Evolutionary conservation across 345 rosid species (phyloP).

Genomic region (Dipteronia dyeriana): DNA sequence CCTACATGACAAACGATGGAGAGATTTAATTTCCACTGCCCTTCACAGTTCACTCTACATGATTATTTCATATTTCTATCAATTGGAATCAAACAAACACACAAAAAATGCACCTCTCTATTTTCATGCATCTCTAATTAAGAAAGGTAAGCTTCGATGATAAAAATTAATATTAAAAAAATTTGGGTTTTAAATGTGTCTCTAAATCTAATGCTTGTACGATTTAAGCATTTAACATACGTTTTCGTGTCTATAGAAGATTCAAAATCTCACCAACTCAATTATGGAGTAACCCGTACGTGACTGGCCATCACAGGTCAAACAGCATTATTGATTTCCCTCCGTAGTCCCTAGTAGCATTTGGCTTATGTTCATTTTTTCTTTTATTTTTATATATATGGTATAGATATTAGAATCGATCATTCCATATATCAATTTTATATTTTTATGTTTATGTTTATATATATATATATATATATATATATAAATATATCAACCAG

Average conservation of each 20-base stretch:
- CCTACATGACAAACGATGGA: slow-evolving; percentile 1
- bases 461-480: background rate
- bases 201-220: too few relatives aligned
- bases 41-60: background rate
- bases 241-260: background rate
- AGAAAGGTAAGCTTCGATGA: too few relatives aligned
- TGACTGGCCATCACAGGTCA: background rate
- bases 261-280: background rate
- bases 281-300: background rate
- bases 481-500: background rate
- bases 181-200: too few relatives aligned
- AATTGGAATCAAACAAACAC: background rate
- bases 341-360: background rate
- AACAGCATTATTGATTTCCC: background rate
- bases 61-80: background rate
- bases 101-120: background rate
- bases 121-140: too few relatives aligned
- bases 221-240: too few relatives aligned
- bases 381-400: too few relatives aligned
- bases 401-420: background rate
- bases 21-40: background rate
- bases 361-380: background rate
- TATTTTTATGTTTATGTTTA: too few relatives aligned
- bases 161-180: too few relatives aligned
- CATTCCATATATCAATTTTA: background rate